A percentile compares a stretch with the other conserved stretches of the same genome.
Evolutionary conservation across 371 early-diverging fungal genomes (phyloP).

Genomic region (Mortierella sp.): DNA sequence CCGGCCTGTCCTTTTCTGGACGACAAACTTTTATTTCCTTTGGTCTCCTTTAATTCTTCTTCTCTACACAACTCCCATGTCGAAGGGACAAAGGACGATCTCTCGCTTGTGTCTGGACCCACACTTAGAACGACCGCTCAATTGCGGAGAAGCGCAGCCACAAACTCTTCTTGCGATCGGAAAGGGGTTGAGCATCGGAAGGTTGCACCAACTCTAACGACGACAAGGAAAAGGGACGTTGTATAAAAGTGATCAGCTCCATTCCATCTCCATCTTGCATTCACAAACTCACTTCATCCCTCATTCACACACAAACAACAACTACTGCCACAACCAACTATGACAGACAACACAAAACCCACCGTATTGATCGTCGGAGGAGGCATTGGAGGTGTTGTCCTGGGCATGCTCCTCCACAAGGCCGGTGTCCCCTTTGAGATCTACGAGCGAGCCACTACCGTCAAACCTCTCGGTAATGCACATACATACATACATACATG

Average conservation of each 20-base stretch:
- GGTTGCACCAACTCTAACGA: not conserved
- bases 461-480: not conserved
- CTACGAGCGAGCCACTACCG: not conserved
- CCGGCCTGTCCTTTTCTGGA: not conserved
- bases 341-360: not conserved
- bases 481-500: too few relatives aligned
- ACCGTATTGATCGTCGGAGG: constrained; percentile 7
- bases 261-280: too few relatives aligned
- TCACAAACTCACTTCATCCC: too few relatives aligned
- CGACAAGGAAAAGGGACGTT: too few relatives aligned
- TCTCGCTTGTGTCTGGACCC: too few relatives aligned
- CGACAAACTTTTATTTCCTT: not conserved
- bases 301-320: too few relatives aligned
- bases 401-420: constrained; percentile 4
- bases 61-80: too few relatives aligned
- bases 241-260: too few relatives aligned
- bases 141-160: too few relatives aligned
- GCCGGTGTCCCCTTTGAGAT: not conserved
- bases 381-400: constrained; percentile 1
- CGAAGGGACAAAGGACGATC: too few relatives aligned
- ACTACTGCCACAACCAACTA: not conserved
- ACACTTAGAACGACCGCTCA: too few relatives aligned
- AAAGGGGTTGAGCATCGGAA: not conserved
- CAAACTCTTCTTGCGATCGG: not conserved
- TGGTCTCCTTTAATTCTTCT: not conserved